Conservation (phyloP, 2,329 filamentous ascomycete species). For the Dactylella cylindrospora region DNA sequence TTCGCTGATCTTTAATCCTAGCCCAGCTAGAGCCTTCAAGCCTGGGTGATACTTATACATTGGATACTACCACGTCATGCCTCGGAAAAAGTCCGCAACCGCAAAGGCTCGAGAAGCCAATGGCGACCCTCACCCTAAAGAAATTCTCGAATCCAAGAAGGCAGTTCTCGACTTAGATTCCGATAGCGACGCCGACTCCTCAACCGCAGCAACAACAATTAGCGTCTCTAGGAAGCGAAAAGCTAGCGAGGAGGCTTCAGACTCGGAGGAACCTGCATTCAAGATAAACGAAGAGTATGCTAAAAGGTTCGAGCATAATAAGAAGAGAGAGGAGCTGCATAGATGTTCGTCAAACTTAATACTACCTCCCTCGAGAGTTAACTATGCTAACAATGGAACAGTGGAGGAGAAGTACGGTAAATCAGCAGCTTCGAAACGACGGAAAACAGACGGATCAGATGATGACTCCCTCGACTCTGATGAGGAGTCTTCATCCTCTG, state of each 20-base stretch:
- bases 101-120: conserved; percentile 36
- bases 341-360: conserved; percentile 54
- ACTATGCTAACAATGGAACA: conserved; percentile 52
- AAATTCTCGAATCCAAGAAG: conserved; percentile 16
- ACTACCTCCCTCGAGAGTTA: conserved; percentile 22
- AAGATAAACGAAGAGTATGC: conserved; percentile 92
- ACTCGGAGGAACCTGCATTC: conserved; percentile 56
- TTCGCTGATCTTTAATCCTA: conserved; percentile 11
- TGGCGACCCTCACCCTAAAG: conserved; percentile 27
- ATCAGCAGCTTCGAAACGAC: conserved; percentile 44
- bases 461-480: conserved; percentile 57
- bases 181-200: conserved; percentile 24
- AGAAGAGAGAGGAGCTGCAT: conserved; percentile 86
- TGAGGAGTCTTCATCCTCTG: conserved; percentile 69
- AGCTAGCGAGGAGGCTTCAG: conserved; percentile 21
- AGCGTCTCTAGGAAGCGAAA: conserved; percentile 35
- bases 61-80: conserved; percentile 10
- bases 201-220: not conserved
- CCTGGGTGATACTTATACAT: not conserved
- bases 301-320: conserved; percentile 89
- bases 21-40: not conserved
- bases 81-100: conserved; percentile 39
- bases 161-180: conserved; percentile 29
- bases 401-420: conserved; percentile 86
- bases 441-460: conserved; percentile 31